Evolutionary conservation across 1,284 basidiomycete genomes (phyloP), one percentile per base, ranked within the genome.

Genomic region (Ustilago curta): DNA sequence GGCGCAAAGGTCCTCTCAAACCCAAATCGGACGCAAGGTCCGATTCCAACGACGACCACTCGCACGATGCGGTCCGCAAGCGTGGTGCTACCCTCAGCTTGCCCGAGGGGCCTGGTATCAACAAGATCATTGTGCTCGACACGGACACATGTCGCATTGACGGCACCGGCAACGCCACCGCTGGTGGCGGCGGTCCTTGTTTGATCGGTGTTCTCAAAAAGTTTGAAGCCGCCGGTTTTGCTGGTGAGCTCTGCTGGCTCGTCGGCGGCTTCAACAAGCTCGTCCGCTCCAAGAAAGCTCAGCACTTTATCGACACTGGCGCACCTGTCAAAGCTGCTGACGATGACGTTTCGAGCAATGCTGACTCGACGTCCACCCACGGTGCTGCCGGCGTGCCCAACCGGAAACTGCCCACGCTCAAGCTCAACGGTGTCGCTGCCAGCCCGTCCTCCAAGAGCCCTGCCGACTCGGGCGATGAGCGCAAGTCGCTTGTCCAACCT

Each of bases 161-260:
- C 31, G 79, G 72, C 27, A 54, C 71, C n/a, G 83, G 81, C 23
- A 77, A 78, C 16, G 73, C 80, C 4, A 76, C 72, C 6, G 73
- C 77, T 4, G 83, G 83, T 18, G 81, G 80, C 19, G 82, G 82
- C 39, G 80, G 75, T 9, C 71, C 83, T 7, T 83, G 82, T 40
- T 61, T 85, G 16, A 61, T 78, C 12, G 82, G 83, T 19, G 47
- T 85, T 31, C 78, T 85, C 45, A 77, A 77, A 52, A 85, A 85
- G 55, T 85, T 85, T 42, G 75, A 79, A 25, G 67, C 65, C 1
- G 82, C 80, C 11, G 79, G 78, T 1, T 84, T 75, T 48, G 66
- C 65, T 0, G 84, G 82, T 27, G 70, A 78, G 44, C 70, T 85
- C 11, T 68, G 76, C 59, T 85, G 83, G 83, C 71, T 85, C 1